Evolutionary conservation across 495 filamentous ascomycete species (phyloP), one percentile per base, ranked within the genome.

Genomic region (Parathielavia hyrcaniae): DNA sequence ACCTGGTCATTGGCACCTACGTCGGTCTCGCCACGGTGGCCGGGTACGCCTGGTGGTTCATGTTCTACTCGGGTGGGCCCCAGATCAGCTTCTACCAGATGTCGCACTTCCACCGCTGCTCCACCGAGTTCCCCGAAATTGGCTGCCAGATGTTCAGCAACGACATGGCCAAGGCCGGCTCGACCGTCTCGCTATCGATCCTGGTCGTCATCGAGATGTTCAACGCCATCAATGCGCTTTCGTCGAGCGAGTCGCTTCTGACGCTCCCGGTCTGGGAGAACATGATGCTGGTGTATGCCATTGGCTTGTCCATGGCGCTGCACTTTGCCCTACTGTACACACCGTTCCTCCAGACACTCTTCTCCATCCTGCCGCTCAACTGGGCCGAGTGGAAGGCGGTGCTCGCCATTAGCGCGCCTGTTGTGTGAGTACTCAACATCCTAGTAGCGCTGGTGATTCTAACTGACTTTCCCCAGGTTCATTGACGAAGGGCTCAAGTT

Each of bases 21-120:
- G 95, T 99, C 54, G 95, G 95, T 64, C 81, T 85, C 35, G 95
- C 95, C 43, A 99, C 95, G 8, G 95, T 99, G 4, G 90, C 88
- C 69, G 95, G 95, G 35, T 99, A 99, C 70, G 92, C 91, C 26
- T 99, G 95, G 95, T 97, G 91, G 90, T 99, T 99, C 78, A 88
- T 97, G 85, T 96, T 88, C 77, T 90, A 97, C 73, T 75, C 85
- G 30, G 87, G 89, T 61, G 95, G 95, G 0, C 95, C 95, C 44
- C 86, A 91, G 65, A 97, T 99, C 73, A 86, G 79, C 50, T 95
- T 96, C 76, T 92, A 83, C 73, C 90, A 99, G 66, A 73, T 99
- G 61, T 86, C 86, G 14, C 88, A 97, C 73, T 97, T 96, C 82
- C 95, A 99, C 74, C 83, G 83, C 64, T 99, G 95, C 82, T 84